Evolutionary conservation across 331 rosid species (phyloP).

Genomic region (Dryas integrifolia): DNA sequence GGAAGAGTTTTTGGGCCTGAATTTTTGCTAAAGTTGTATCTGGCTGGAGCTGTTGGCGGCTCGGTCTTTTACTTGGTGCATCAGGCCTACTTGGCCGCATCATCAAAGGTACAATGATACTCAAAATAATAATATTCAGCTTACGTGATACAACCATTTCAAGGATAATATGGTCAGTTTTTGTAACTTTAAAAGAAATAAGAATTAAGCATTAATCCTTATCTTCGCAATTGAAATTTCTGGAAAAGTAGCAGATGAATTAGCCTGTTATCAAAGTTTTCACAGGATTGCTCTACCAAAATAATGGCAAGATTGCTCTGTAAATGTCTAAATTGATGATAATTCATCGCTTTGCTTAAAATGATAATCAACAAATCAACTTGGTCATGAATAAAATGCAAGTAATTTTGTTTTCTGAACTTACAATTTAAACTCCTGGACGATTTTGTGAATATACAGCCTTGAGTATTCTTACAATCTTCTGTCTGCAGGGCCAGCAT

Average conservation of each 20-base stretch:
- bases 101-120: slow-evolving; percentile 51
- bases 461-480: slow-evolving; percentile 25
- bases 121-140: not conserved
- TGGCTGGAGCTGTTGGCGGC: slow-evolving; percentile 83
- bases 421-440: not conserved
- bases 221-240: not conserved
- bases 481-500: slow-evolving; percentile 39
- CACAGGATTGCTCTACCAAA: no score
- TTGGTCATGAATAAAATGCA: not conserved
- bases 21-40: slow-evolving; percentile 72
- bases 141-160: not conserved
- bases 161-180: not conserved
- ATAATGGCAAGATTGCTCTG: not conserved
- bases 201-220: not conserved
- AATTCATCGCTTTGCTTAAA: slow-evolving; percentile 17
- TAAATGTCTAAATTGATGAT: slow-evolving; percentile 2
- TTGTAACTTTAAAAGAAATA: not conserved
- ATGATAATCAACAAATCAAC: not conserved
- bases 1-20: slow-evolving; percentile 63
- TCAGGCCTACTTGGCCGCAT: slow-evolving; percentile 56
- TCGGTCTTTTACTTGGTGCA: slow-evolving; percentile 63
- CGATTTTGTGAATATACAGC: slow-evolving; percentile 11
- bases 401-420: not conserved
- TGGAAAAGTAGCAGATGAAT: not conserved
- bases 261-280: not conserved